Percentiles rank a stretch among this genome's conserved stretches.
Evolutionary conservation across 1,284 basidiomycete species (phyloP).

Genomic region (Peniophora sp.): DNA sequence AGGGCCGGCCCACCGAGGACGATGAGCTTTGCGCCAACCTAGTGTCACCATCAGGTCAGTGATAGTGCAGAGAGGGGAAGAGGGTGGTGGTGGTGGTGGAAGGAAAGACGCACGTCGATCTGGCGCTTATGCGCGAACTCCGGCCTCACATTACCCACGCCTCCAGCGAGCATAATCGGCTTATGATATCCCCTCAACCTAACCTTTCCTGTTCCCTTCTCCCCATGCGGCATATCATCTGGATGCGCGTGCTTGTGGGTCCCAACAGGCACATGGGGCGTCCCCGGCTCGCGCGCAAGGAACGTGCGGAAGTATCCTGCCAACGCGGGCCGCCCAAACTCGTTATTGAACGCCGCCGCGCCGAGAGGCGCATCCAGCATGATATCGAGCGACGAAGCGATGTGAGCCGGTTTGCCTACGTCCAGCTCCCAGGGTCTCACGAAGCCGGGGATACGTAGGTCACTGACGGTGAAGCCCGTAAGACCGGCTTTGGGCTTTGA

Average conservation of each 20-base stretch:
- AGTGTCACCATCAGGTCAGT: no score
- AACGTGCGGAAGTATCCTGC: slow-evolving; percentile 89
- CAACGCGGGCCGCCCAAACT: slow-evolving; percentile 90
- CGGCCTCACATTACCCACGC: slow-evolving; percentile 87
- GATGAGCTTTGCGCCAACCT: slow-evolving; percentile 76
- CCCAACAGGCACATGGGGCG: no score
- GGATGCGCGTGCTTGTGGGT: no score
- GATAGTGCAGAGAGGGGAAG: no score
- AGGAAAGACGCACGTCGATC: slow-evolving; percentile 33
- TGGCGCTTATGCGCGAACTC: slow-evolving; percentile 70
- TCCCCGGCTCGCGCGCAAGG: slow-evolving; percentile 54
- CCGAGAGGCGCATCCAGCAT: slow-evolving; percentile 97
- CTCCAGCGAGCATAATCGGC: slow-evolving; percentile 99
- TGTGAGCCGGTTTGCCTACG: slow-evolving; percentile 86
- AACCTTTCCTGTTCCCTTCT: slow-evolving; percentile 29
- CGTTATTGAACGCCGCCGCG: slow-evolving; percentile 96
- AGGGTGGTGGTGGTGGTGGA: no score
- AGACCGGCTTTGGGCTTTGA: slow-evolving; percentile 97
- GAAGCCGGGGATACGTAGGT: slow-evolving; percentile 85
- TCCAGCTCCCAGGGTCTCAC: slow-evolving; percentile 89
- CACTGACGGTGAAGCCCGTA: slow-evolving; percentile 91
- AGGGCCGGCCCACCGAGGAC: slow-evolving; percentile 97
- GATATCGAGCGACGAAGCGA: slow-evolving; percentile 91
- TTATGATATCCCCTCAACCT: slow-evolving; percentile 98
- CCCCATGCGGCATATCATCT: slow-evolving; percentile 1